These are phyloP conservation scores for Podaxis sp. DNA, from an alignment of 768 basidiomycete genomes.

Conservation along the genomic window DNA sequence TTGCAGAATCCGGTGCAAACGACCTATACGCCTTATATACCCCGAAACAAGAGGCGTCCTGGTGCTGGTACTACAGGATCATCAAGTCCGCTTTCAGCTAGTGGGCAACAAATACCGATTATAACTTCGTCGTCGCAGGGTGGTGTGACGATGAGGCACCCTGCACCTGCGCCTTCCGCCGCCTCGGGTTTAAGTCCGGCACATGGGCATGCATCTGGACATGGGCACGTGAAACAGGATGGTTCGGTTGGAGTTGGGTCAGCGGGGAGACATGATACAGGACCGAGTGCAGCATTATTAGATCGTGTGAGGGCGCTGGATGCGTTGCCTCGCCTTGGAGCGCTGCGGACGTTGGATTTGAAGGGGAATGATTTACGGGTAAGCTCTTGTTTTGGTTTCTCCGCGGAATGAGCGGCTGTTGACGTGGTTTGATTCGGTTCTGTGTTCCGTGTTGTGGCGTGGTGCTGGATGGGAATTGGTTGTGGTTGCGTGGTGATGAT, in stretches of 20 bases:
- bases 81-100: slow-evolving; percentile 42
- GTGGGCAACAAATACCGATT: slow-evolving; percentile 52
- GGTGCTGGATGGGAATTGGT: too few species aligned
- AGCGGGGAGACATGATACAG: slow-evolving; percentile 31
- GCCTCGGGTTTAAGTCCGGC: slow-evolving; percentile 7
- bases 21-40: slow-evolving; percentile 13
- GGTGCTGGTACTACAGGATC: slow-evolving; percentile 35
- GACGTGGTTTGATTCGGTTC: neutral
- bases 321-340: slow-evolving; percentile 80
- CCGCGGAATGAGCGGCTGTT: slow-evolving; percentile 5
- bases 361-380: slow-evolving; percentile 91
- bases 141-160: slow-evolving; percentile 47
- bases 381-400: slow-evolving; percentile 29
- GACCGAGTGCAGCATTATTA: slow-evolving; percentile 74
- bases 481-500: too few species aligned
- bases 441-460: too few species aligned
- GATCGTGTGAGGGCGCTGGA: slow-evolving; percentile 92
- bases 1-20: slow-evolving; percentile 31
- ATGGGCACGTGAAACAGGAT: slow-evolving; percentile 19
- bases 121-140: slow-evolving; percentile 65
- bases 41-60: slow-evolving; percentile 5
- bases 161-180: slow-evolving; percentile 19
- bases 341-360: slow-evolving; percentile 85
- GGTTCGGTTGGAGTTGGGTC: slow-evolving; percentile 11
- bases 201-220: neutral